Evolutionary conservation across 495 filamentous ascomycete species (phyloP), one percentile per base, ranked within the genome.

Genomic region (Emericellopsis terricola): DNA sequence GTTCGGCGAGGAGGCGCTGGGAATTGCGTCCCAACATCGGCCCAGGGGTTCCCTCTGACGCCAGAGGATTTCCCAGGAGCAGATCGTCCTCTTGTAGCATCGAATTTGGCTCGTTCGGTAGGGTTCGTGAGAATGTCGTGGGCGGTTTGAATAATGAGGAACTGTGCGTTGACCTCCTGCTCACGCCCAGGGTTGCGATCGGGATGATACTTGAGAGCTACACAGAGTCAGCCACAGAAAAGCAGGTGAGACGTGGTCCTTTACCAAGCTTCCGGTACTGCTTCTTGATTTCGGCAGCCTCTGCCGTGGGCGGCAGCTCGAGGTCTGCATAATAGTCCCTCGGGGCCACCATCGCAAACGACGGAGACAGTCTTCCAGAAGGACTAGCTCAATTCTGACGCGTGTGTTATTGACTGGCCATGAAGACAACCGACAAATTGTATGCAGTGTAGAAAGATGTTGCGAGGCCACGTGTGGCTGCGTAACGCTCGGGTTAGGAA

Each of bases 241-340:
- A 35, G 13, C 19, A n/a, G n/a, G n/a, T n/a, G n/a, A n/a, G n/a
- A n/a, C n/a, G n/a, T n/a, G n/a, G n/a, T 19, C 10, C 14, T 14
- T 8, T 28, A 84, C 80, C 81, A 44, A 92, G 65, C 53, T 82
- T 85, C 44, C 73, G 69, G 57, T 84, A 94, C 44, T 84, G 78
- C 56, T 73, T 85, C 53, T 82, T 89, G 44, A 93, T 71, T 24
- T 89, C 81, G 3, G 69, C 66, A 3, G 63, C 43, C 39, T 77
- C 70, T 23, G 78, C 80, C 37, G 56, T 62, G 6, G 69, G 51
- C 0, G 62, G 44, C 8, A 92, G 49, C 33, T 78, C 80, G 19
- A 94, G 64, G 56, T 92, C 85, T 28, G 71, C 71, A 54, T 94
- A 94, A 60, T 92, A 94, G 55, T 94, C 75, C 46, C 69, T 67